Evolutionary conservation across 2,329 filamentous ascomycete genomes (phyloP).

Genomic region (Ascosphaera pollenicola): DNA sequence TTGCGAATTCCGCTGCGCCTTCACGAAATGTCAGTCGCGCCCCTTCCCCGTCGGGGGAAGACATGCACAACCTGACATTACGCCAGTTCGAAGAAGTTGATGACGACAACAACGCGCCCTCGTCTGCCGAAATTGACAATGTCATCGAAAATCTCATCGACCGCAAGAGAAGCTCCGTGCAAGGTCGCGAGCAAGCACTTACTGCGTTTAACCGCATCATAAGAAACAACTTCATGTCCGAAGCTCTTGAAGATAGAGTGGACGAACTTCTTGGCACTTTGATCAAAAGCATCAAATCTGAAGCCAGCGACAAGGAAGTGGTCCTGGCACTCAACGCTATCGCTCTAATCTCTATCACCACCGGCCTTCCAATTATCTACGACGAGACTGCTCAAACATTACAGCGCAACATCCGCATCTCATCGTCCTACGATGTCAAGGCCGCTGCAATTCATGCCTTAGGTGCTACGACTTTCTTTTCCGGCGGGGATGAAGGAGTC

Average conservation of each 20-base stretch:
- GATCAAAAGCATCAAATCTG: slow-evolving; percentile 46
- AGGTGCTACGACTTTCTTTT: slow-evolving; percentile 50
- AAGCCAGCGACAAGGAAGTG: slow-evolving; percentile 45
- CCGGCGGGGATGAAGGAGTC: slow-evolving; percentile 46
- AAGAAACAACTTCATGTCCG: slow-evolving; percentile 43
- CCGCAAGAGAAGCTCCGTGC: slow-evolving; percentile 55
- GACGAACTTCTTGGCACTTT: slow-evolving; percentile 43
- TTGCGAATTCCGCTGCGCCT: slow-evolving; percentile 27
- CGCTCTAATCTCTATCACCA: slow-evolving; percentile 45
- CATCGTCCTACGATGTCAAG: slow-evolving; percentile 41
- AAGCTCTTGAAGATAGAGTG: slow-evolving; percentile 36
- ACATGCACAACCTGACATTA: neutral
- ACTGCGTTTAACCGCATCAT: slow-evolving; percentile 40
- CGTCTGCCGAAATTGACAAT: slow-evolving; percentile 39
- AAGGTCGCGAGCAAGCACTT: slow-evolving; percentile 45
- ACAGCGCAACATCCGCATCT: slow-evolving; percentile 42
- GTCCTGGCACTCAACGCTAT: slow-evolving; percentile 50
- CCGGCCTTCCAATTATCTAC: slow-evolving; percentile 42
- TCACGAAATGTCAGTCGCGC: slow-evolving; percentile 33
- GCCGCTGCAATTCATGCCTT: slow-evolving; percentile 52
- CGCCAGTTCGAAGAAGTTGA: slow-evolving; percentile 34
- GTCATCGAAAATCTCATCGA: slow-evolving; percentile 51
- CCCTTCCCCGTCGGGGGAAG: slow-evolving; percentile 16
- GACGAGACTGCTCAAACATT: slow-evolving; percentile 36
- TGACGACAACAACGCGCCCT: slow-evolving; percentile 20